phyloP scores from a whole-genome alignment of 139 green algal genomes.

The Microglena sp. region DNA sequence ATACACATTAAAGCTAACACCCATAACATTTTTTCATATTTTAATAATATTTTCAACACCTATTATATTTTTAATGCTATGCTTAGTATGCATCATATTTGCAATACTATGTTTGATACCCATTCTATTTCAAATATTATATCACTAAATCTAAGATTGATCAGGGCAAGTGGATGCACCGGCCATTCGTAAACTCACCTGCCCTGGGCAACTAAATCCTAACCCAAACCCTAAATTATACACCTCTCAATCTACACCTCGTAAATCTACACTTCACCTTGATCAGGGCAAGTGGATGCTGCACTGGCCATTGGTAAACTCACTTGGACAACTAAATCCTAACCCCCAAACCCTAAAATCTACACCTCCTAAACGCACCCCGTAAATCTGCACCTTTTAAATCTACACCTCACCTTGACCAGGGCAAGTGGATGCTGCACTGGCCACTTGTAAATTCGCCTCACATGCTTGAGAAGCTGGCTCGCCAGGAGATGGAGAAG shows the following conservation, averaged over 20 bases:
- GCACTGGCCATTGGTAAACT: background rate
- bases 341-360: background rate
- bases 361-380: background rate
- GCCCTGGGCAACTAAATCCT: background rate
- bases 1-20: too few relatives aligned
- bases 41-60: too few relatives aligned
- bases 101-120: too few relatives aligned
- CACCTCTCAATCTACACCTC: background rate
- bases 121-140: too few relatives aligned
- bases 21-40: too few relatives aligned
- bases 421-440: constrained; percentile 42
- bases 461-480: constrained; percentile 54
- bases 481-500: constrained; percentile 57
- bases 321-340: background rate
- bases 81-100: too few relatives aligned
- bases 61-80: too few relatives aligned
- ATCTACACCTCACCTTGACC: background rate
- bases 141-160: too few relatives aligned
- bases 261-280: too few relatives aligned
- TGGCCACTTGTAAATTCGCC: constrained; percentile 64
- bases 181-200: background rate
- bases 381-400: background rate
- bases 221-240: background rate
- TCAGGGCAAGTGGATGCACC: too few relatives aligned
- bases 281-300: too few relatives aligned